Base-by-base conservation (phyloP, 1,284 basidiomycete species). In the Agroathelia rolfsii region DNA sequence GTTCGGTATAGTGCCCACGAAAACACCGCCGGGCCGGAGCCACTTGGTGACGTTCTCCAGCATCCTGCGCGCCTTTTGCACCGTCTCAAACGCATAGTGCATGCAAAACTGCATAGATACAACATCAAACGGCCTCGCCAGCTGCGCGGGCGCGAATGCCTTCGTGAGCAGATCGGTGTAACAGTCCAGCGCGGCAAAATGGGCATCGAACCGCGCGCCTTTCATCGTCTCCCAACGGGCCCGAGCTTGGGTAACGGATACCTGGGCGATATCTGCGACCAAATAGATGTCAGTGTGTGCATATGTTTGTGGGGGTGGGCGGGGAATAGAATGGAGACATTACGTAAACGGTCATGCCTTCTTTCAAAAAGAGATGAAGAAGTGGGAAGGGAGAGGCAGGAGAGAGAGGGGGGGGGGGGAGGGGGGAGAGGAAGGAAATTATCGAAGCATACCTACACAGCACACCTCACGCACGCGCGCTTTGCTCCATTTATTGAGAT, bases 81-180 rank as follows among this genome's bases (percentile, higher is more conserved):
- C 73, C 24, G 72, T 82, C 53, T 97, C 92, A 55, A 97, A 98
- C 6, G 94, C 95, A 51, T 99, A 98, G 56, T 99, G 95, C 88
- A 98, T 95, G 59, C 94, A 98, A 56, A 99, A 99, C 53, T 99
- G 95, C 82, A 97, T 84, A 2, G 88, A 86, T 13, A 98, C 89
- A 31, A 88, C 88, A 53, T 97, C 93, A 52, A 96, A 96, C 8
- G 74, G 77, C 19, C 64, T 57, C 4, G 51, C 69, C 40, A 67
- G 61, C 42, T 71, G 61, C 10, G 70, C 61, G 0, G 68, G 64
- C 1, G 83, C 65, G n/a, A 96, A 69, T 11, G 69, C 76, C 28
- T 74, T 71, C 6, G 69, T 65, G 25, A 98, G 64, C 2, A 81
- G 62, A 41, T 80, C 67, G 8, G 69, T 66, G 52, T 87, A 98